Percentiles rank a stretch among this genome's conserved stretches.
Conservation (phyloP, 208 protist species). For the Acanthamoeba sp. region DNA sequence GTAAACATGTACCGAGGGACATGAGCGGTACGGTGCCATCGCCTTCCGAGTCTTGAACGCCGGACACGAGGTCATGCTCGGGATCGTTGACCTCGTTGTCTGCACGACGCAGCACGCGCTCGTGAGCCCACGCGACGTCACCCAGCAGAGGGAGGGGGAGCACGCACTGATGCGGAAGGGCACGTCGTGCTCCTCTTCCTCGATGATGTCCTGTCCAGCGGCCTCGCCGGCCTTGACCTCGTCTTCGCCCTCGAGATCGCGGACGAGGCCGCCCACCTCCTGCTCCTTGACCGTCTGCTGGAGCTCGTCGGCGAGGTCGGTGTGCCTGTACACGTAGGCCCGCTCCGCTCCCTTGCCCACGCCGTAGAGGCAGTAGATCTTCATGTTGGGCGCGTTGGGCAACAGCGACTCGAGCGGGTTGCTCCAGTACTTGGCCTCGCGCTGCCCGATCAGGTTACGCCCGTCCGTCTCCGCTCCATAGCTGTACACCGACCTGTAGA, state of each 20-base stretch:
- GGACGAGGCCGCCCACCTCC: background rate
- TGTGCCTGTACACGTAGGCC: constrained; percentile 88
- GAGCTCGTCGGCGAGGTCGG: constrained; percentile 7
- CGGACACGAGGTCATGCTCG: constrained; percentile 79
- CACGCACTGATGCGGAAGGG: background rate
- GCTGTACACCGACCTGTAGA: constrained; percentile 27
- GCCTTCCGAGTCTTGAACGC: constrained; percentile 90
- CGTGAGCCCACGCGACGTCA: no score
- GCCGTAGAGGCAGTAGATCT: constrained; percentile 94
- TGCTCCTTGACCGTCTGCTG: constrained; percentile 20
- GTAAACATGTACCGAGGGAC: constrained; percentile 88
- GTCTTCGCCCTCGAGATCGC: background rate
- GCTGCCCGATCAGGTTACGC: background rate
- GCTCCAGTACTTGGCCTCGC: constrained; percentile 69
- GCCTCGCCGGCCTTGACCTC: background rate
- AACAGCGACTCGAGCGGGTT: constrained; percentile 85
- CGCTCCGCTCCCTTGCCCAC: constrained; percentile 90
- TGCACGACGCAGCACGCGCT: background rate
- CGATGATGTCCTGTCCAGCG: background rate
- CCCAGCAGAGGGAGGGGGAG: background rate
- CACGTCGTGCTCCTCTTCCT: background rate
- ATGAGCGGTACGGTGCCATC: constrained; percentile 94
- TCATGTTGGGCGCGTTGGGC: constrained; percentile 91
- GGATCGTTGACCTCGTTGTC: constrained; percentile 44
- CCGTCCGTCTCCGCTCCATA: constrained; percentile 13